A percentile compares a stretch with the other conserved stretches of the same genome.
Conservation (phyloP, 306 rosid species). For the Cucumis melo region DNA sequence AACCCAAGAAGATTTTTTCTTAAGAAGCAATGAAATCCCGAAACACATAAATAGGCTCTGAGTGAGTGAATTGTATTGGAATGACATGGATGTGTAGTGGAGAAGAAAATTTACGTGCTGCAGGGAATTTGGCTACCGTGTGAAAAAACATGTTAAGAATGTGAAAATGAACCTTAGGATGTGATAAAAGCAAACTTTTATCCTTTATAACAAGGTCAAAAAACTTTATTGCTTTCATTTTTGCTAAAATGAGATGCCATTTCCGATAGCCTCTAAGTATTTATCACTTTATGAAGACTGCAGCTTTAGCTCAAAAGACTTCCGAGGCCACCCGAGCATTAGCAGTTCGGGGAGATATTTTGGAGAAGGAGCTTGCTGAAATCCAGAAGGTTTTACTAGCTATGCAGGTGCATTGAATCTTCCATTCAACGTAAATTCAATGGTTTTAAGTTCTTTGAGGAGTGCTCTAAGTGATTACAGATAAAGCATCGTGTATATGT, state of each 20-base stretch:
- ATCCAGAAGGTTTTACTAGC: constrained; percentile 80
- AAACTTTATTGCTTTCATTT: background rate
- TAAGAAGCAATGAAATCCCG: background rate
- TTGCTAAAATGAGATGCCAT: background rate
- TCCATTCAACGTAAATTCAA: background rate
- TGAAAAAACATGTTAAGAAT: background rate
- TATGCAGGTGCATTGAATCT: constrained; percentile 54
- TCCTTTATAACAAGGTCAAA: background rate
- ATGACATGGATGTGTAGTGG: background rate
- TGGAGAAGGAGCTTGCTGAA: constrained; percentile 91
- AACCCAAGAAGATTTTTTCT: background rate
- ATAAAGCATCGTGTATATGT: background rate
- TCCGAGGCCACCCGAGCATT: constrained; percentile 74
- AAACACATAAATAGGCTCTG: background rate
- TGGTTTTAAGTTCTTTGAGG: background rate
- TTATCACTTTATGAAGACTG: constrained; percentile 50
- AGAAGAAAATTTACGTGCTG: background rate
- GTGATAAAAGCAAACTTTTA: background rate
- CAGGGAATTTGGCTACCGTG: background rate
- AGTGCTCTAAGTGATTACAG: background rate
- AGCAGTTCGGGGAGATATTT: constrained; percentile 52
- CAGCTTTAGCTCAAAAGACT: constrained; percentile 68
- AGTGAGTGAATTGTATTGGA: background rate
- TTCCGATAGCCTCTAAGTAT: constrained; percentile 5
- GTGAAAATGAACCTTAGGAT: background rate